phyloP scores from a whole-genome alignment of 345 rosid species.

The Populus simonii region DNA sequence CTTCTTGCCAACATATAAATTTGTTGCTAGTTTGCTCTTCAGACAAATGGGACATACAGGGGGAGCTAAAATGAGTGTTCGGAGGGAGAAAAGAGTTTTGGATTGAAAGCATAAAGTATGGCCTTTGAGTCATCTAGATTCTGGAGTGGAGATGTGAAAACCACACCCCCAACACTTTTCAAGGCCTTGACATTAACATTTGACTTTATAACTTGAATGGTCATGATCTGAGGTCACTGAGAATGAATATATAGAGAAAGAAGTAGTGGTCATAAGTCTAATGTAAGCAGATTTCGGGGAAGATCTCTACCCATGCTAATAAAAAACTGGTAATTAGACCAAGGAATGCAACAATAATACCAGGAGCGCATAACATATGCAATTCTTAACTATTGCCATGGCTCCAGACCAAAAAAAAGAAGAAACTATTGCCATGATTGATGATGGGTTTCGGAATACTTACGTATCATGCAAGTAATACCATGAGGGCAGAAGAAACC shows the following conservation, averaged over 20 bases:
- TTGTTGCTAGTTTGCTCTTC: too few relatives aligned
- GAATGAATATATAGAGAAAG: neutral
- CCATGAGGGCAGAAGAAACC: slow-evolving; percentile 99
- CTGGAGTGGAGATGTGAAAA: neutral
- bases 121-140: neutral
- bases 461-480: slow-evolving; percentile 97
- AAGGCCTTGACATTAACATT: neutral
- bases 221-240: neutral
- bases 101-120: neutral
- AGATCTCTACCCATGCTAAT: neutral
- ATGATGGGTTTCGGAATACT: slow-evolving; percentile 29
- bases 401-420: too few relatives aligned
- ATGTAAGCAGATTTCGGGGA: neutral
- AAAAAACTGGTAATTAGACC: neutral
- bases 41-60: too few relatives aligned
- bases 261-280: neutral
- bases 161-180: neutral
- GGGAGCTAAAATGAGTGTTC: neutral
- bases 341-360: neutral
- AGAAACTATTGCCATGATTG: neutral
- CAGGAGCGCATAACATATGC: neutral
- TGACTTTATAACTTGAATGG: neutral
- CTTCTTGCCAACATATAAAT: neutral
- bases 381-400: neutral
- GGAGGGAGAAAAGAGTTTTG: too few relatives aligned